These are phyloP conservation scores for Lunasporangiospora selenospora DNA, from an alignment of 192 early-diverging fungal genomes.

Conservation along the genomic window DNA sequence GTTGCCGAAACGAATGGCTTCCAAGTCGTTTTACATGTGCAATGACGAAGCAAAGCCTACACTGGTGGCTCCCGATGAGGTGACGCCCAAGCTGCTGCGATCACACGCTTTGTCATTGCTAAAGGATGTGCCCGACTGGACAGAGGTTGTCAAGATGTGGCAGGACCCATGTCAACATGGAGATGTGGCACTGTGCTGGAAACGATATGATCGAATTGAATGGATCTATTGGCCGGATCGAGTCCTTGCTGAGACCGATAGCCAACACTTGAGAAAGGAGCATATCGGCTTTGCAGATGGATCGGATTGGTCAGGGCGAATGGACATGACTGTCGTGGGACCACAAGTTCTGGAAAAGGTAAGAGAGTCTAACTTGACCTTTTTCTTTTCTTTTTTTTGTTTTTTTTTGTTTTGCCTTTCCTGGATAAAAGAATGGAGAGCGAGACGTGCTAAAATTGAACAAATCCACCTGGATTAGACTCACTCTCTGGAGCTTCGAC, in stretches of 20 bases:
- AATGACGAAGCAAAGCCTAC: constrained; percentile 23
- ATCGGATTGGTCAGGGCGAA: constrained; percentile 28
- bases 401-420: not conserved
- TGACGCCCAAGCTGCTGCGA: constrained; percentile 32
- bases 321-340: constrained; percentile 38
- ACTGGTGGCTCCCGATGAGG: constrained; percentile 34
- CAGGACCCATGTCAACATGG: constrained; percentile 22
- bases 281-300: constrained; percentile 44
- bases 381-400: not conserved
- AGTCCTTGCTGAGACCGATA: constrained; percentile 20
- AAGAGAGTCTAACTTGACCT: not conserved
- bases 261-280: constrained; percentile 25
- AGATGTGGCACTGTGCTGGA: constrained; percentile 51
- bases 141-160: constrained; percentile 43
- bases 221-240: constrained; percentile 47
- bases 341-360: constrained; percentile 52
- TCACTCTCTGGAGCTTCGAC: constrained; percentile 42
- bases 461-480: constrained; percentile 29
- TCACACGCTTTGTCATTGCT: constrained; percentile 37
- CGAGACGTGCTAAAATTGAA: no score
- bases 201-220: constrained; percentile 51
- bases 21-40: constrained; percentile 31
- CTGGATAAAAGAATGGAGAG: no score
- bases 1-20: constrained; percentile 17
- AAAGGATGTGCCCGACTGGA: constrained; percentile 40